A percentile compares a stretch with the other conserved stretches of the same genome.
Conservation (phyloP, 192 early-diverging fungal genomes). For the Coemansia brasiliensis region DNA sequence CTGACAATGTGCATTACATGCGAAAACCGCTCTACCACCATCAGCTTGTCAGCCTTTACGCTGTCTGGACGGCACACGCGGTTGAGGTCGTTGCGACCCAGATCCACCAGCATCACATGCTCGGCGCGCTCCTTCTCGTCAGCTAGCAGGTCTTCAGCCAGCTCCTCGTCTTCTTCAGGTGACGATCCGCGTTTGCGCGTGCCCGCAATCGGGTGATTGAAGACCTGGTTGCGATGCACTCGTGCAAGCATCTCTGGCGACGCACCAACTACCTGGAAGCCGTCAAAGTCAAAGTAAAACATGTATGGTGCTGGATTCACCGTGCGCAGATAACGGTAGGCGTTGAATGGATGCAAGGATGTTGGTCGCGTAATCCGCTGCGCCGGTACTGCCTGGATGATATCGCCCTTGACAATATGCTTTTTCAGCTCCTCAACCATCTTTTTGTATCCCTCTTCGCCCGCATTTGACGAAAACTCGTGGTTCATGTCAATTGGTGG, state of each 20-base stretch:
- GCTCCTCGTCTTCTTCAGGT: slow-evolving; percentile 80
- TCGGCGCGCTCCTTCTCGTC: slow-evolving; percentile 98
- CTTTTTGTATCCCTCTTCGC: slow-evolving; percentile 83
- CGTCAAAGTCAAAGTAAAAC: slow-evolving; percentile 96
- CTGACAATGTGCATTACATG: slow-evolving; percentile 99
- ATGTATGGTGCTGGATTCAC: slow-evolving; percentile 99
- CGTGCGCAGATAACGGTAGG: slow-evolving; percentile 91
- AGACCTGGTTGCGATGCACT: slow-evolving; percentile 78
- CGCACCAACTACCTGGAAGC: slow-evolving; percentile 94
- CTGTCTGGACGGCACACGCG: slow-evolving; percentile 90
- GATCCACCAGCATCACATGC: slow-evolving; percentile 99
- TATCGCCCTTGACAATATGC: slow-evolving; percentile 93
- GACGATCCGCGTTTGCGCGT: slow-evolving; percentile 90
- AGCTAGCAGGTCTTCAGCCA: slow-evolving; percentile 83
- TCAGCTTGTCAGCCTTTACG: slow-evolving; percentile 93
- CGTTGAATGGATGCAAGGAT: slow-evolving; percentile 95
- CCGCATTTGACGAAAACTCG: slow-evolving; percentile 81
- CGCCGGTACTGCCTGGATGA: slow-evolving; percentile 97
- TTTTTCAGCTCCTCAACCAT: slow-evolving; percentile 88
- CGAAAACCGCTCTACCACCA: slow-evolving; percentile 95
- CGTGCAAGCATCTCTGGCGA: slow-evolving; percentile 98
- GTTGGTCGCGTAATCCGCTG: slow-evolving; percentile 88
- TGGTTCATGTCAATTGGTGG: slow-evolving; percentile 66
- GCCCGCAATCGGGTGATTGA: slow-evolving; percentile 97
- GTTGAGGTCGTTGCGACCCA: slow-evolving; percentile 98